phyloP scores from a whole-genome alignment of 2,329 filamentous ascomycete species.

The Colletotrichum tropicale region DNA sequence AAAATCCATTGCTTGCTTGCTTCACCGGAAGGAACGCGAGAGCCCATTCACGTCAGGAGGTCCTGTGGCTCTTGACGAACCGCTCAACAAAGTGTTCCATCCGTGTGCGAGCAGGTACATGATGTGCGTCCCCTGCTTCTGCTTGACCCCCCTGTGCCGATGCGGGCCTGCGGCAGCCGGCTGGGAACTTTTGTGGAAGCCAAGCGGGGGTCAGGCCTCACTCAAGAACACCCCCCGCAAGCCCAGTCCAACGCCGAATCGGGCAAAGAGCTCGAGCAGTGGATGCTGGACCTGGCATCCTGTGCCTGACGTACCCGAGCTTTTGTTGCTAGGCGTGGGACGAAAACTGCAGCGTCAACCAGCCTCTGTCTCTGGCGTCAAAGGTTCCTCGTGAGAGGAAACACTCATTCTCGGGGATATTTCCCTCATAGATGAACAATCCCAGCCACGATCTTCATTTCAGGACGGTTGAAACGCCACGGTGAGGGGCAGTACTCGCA shows the following conservation, averaged over 20 bases:
- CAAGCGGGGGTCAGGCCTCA: conserved; percentile 14
- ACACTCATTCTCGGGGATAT: not conserved
- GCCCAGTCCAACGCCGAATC: not conserved
- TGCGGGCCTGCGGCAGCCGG: conserved; percentile 20
- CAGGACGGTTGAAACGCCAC: conserved; percentile 1
- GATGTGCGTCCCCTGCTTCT: not conserved
- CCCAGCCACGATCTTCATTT: conserved; percentile 9
- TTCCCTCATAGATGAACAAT: not conserved
- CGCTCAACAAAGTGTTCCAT: not conserved
- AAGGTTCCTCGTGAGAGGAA: not conserved
- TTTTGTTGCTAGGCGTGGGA: not conserved
- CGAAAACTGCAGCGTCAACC: not conserved
- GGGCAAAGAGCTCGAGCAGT: conserved; percentile 16
- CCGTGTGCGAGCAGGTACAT: not conserved
- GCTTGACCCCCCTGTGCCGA: conserved; percentile 11
- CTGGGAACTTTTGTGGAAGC: conserved; percentile 21
- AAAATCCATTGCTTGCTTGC: not conserved
- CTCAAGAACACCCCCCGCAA: conserved; percentile 8
- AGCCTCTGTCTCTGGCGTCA: not conserved
- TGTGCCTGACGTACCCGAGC: conserved; percentile 9
- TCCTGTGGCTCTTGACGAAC: not conserved
- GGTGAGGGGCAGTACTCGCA: not conserved
- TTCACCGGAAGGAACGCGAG: not conserved
- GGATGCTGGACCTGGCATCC: not conserved
- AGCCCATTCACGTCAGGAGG: not conserved